Evolutionary conservation across 2,329 filamentous ascomycete species (phyloP).

Genomic region (Pseudofabraea citricarpa): DNA sequence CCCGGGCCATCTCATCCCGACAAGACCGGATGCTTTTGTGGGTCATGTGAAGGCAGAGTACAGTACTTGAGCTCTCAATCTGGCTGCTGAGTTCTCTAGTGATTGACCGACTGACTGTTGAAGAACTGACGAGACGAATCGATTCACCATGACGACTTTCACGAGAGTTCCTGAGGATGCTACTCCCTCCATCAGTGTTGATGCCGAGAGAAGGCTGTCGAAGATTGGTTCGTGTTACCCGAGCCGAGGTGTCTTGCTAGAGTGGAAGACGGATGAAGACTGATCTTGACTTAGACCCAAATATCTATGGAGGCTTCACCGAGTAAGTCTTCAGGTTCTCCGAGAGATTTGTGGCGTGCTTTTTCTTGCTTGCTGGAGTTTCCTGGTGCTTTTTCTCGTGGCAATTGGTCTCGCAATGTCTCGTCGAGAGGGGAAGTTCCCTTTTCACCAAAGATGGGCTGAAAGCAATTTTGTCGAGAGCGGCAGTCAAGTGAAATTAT

Average conservation of each 20-base stretch:
- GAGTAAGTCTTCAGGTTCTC: no score
- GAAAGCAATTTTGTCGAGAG: no score
- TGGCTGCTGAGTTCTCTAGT: neutral
- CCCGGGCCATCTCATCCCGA: constrained; percentile 1
- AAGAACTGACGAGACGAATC: neutral
- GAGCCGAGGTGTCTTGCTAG: no score
- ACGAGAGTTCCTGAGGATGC: constrained; percentile 60
- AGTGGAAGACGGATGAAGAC: no score
- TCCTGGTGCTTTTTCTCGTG: neutral
- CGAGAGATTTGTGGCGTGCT: no score
- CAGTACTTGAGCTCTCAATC: neutral
- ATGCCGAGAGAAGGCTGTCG: constrained; percentile 59
- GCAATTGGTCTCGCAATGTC: no score
- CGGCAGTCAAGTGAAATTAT: no score
- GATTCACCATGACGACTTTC: constrained; percentile 64
- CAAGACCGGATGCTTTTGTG: neutral
- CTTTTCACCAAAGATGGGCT: no score
- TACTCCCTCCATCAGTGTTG: constrained; percentile 59
- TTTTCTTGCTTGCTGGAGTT: neutral
- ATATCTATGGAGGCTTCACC: constrained; percentile 80
- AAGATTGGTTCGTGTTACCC: constrained; percentile 54
- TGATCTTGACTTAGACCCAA: constrained; percentile 60
- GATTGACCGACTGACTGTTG: neutral
- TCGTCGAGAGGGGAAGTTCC: no score
- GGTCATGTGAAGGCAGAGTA: neutral